Base-by-base conservation (phyloP, 306 rosid species). In the Urtica urens region DNA sequence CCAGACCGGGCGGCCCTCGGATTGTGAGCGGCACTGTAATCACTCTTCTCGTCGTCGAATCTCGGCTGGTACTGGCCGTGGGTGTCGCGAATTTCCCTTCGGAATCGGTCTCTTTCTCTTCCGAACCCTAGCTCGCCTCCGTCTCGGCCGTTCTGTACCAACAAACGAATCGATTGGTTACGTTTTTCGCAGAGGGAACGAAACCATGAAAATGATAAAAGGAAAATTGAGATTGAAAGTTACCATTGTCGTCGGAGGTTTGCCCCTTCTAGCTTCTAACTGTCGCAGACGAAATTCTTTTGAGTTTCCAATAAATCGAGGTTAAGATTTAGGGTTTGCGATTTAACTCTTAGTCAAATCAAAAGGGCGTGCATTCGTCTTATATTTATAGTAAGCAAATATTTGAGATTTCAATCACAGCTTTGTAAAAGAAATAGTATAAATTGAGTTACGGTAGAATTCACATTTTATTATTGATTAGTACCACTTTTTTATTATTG, bases 41-140 rank as follows among this genome's bases (percentile, higher is more conserved):
- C 19, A 31, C 39, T 44, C 44, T 41, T 57, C 17, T 66, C 73
- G 3, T 69, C 75, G 3, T 69, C 75, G 13, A 27, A 57, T 51
- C 75, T 57, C 41, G 68, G 42, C 11, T 28, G 17, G 44, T 66
- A 51, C 14, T 23, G 49, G 6, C 23, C 6, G 5, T 4, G 49
- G 13, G 21, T 21, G 8, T 41, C 23, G 7, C 21, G 22, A 14
- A 14, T 35, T 14, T 71, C 77, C 44, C 41, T 61, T 18, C 72
- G 62, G 49, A 46, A 57, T 3, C 72, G 57, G 42, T 64, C 79
- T 56, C 67, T 57, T 20, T 72, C 76, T 23, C 62, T 62, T 30
- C 58, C 46, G 33, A 20, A 20, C 25, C 59, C 78, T 20, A 44
- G 18, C 49, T 62, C 55, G 25, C 71, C 72, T 20, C 65, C 64